A percentile compares a stretch with the other conserved stretches of the same genome.
These are phyloP conservation scores for Lachancea cidri DNA, from an alignment of 805 yeast genomes.

Conservation along the genomic window DNA sequence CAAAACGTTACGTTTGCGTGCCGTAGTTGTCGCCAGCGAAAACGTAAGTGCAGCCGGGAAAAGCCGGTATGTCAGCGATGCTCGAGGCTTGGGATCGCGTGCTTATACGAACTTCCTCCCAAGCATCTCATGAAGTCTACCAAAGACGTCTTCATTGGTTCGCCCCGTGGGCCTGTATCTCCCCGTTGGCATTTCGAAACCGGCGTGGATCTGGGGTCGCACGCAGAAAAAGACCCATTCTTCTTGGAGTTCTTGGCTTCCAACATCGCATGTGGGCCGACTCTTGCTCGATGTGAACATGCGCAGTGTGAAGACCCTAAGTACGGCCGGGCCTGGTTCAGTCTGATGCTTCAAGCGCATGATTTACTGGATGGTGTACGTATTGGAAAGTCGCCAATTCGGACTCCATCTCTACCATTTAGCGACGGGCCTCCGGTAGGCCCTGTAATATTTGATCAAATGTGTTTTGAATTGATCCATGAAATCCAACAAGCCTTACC, in stretches of 20 bases:
- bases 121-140: conserved; percentile 7
- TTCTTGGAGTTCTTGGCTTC: conserved; percentile 6
- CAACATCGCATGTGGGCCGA: conserved; percentile 8
- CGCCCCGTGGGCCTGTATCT: not conserved
- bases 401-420: not conserved
- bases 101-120: conserved; percentile 28
- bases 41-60: conserved; percentile 31
- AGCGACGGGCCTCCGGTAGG: not conserved
- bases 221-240: conserved; percentile 10
- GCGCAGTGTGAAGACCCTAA: conserved; percentile 1
- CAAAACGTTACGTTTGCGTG: conserved; percentile 27
- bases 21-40: conserved; percentile 29
- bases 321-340: conserved; percentile 7
- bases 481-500: conserved; percentile 22
- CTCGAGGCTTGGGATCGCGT: conserved; percentile 20
- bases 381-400: not conserved
- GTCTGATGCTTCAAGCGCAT: conserved; percentile 4
- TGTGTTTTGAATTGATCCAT: not conserved
- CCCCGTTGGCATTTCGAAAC: conserved; percentile 7
- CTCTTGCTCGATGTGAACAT: conserved; percentile 2
- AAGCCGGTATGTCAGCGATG: conserved; percentile 33
- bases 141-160: not conserved
- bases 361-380: not conserved
- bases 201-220: conserved; percentile 6
- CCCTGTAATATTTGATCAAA: not conserved